Evolutionary conservation across 2,329 filamentous ascomycete species (phyloP).

Genomic region (Fonsecaea multimorphosa): DNA sequence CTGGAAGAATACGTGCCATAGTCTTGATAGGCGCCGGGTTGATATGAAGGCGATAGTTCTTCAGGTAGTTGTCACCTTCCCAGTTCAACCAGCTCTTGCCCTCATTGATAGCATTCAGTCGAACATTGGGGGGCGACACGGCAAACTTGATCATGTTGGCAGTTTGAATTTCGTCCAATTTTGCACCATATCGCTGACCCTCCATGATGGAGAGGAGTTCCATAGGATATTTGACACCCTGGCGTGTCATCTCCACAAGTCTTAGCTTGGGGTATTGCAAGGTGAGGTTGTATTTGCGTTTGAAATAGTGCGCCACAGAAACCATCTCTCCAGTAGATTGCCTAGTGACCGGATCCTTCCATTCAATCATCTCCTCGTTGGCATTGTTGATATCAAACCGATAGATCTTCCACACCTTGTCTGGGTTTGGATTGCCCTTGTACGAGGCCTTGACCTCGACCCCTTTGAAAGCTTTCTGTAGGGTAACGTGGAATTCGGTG

Average conservation of each 20-base stretch:
- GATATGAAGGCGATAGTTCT: slow-evolving; percentile 75
- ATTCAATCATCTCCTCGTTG: slow-evolving; percentile 51
- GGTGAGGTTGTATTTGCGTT: slow-evolving; percentile 57
- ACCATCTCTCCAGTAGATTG: slow-evolving; percentile 54
- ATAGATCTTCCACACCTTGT: slow-evolving; percentile 59
- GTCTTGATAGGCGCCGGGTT: slow-evolving; percentile 67
- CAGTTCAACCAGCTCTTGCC: slow-evolving; percentile 73
- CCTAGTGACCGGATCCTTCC: slow-evolving; percentile 49
- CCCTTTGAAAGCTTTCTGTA: slow-evolving; percentile 44
- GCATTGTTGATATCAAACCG: slow-evolving; percentile 54
- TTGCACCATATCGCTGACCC: slow-evolving; percentile 64
- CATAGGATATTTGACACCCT: slow-evolving; percentile 60
- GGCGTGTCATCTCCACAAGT: slow-evolving; percentile 64
- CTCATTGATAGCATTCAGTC: slow-evolving; percentile 70
- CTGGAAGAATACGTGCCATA: slow-evolving; percentile 72
- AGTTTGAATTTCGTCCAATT: slow-evolving; percentile 70
- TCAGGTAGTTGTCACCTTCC: slow-evolving; percentile 70
- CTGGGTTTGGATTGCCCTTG: slow-evolving; percentile 42
- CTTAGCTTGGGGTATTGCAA: slow-evolving; percentile 58
- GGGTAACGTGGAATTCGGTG: slow-evolving; percentile 40
- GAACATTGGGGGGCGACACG: slow-evolving; percentile 74
- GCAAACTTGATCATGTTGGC: slow-evolving; percentile 91
- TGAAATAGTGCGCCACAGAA: slow-evolving; percentile 66
- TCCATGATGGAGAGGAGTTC: slow-evolving; percentile 60
- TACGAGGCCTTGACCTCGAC: slow-evolving; percentile 49